A percentile compares a stretch with the other conserved stretches of the same genome.
These are phyloP conservation scores for Austroboletus novae-zelandiae DNA, from an alignment of 1,284 basidiomycete species.

Conservation along the genomic window DNA sequence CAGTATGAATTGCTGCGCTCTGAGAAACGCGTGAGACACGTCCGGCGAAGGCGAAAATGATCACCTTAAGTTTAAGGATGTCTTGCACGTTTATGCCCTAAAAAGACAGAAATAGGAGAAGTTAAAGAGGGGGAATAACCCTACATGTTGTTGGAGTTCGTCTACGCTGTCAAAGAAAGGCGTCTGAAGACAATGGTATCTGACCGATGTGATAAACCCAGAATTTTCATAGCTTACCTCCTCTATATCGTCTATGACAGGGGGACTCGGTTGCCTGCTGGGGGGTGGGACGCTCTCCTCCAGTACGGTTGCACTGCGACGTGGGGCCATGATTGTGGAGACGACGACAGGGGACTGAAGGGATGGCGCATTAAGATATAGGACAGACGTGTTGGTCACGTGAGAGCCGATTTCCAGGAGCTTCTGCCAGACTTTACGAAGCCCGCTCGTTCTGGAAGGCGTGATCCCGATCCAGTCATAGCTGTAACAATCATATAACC, in stretches of 20 bases:
- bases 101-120: slow-evolving; percentile 3
- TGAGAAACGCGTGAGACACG: slow-evolving; percentile 26
- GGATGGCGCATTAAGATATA: slow-evolving; percentile 1
- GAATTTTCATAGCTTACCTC: slow-evolving; percentile 32
- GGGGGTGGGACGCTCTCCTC: slow-evolving; percentile 34
- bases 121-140: slow-evolving; percentile 18
- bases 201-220: not conserved
- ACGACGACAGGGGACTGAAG: not conserved
- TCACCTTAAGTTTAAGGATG: slow-evolving; percentile 87
- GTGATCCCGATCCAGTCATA: not conserved
- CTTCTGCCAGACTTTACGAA: slow-evolving; percentile 5
- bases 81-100: slow-evolving; percentile 95
- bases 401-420: slow-evolving; percentile 1
- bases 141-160: slow-evolving; percentile 84
- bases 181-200: slow-evolving; percentile 33
- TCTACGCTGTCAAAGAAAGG: slow-evolving; percentile 78
- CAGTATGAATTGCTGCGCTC: slow-evolving; percentile 73
- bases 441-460: not conserved
- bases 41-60: not conserved
- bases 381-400: slow-evolving; percentile 19
- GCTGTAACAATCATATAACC: too few relatives aligned
- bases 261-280: slow-evolving; percentile 40
- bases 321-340: slow-evolving; percentile 25
- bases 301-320: slow-evolving; percentile 19
- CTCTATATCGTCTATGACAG: slow-evolving; percentile 41